Evolutionary conservation across 2,329 filamentous ascomycete genomes (phyloP), one percentile per base, ranked within the genome.

Genomic region (Fusarium concolor): DNA sequence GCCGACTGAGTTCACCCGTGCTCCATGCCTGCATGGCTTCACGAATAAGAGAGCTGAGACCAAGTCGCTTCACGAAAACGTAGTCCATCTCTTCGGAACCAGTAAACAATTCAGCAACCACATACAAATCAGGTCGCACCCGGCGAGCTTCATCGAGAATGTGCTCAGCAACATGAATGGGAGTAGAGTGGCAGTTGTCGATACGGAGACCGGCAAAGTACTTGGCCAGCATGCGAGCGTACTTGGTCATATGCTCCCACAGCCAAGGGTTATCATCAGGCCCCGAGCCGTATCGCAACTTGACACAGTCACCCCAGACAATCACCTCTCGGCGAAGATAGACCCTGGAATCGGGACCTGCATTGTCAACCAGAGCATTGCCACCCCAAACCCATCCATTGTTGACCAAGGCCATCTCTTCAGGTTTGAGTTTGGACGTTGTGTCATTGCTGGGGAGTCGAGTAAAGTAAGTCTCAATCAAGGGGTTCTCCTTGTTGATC

Each of bases 331-430:
- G 89, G 52, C 93, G 89, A n/a, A 99, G 86, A 75, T 99, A 99
- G n/a, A 95, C 94, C 56, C 90, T 90, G 10, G 95, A 97, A 45
- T 92, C 85, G 0, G 94, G 91, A 0, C 96, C 96, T 29, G 96
- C 96, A 75, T 98, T 96, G 81, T 99, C 96, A 42, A 93, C 86
- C 79, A 98, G 87, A 2, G 96, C 95, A 80, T 98, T 96, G 8
- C 95, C 95, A 60, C 93, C 95, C 96, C 96, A 99, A 10, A 99
- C 94, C 96, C 96, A 99, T 42, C 96, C 96, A 76, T 99, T 99
- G 80, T 98, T 98, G 39, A 90, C 94, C 51, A 99, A 82, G 4
- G 93, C 92, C 44, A 97, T 85, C 42, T 94, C 90, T 58, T 90
- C 90, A 2, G 89, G 85, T 58, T 89, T 89, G 74, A 96, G 91